phyloP scores from a whole-genome alignment of 1,284 basidiomycete species.

The Marasmius sp. region DNA sequence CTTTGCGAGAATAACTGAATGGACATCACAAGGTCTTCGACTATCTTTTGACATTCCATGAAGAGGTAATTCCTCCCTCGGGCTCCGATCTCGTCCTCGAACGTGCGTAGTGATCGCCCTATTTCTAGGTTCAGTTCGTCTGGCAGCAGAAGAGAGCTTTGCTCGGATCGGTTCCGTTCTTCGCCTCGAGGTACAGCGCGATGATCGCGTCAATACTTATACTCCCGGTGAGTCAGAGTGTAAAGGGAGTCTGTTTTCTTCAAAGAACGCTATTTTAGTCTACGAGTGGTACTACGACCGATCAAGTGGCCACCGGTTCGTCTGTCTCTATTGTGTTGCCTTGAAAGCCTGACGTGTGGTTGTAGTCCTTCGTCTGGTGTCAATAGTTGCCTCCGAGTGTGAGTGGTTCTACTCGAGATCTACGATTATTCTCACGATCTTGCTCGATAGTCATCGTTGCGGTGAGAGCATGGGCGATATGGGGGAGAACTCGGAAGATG shows the following conservation, averaged over 20 bases:
- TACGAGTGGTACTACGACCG: background rate
- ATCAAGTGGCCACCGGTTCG: slow-evolving; percentile 16
- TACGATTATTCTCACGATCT: background rate
- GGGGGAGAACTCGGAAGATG: slow-evolving; percentile 12
- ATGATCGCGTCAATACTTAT: slow-evolving; percentile 15
- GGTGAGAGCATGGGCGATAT: slow-evolving; percentile 19
- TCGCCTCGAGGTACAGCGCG: slow-evolving; percentile 17
- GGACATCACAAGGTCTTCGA: slow-evolving; percentile 15
- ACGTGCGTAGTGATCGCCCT: background rate
- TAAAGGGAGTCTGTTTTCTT: background rate
- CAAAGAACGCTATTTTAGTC: background rate
- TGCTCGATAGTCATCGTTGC: slow-evolving; percentile 11
- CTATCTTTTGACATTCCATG: slow-evolving; percentile 17
- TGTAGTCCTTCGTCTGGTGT: slow-evolving; percentile 16
- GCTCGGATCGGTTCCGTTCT: slow-evolving; percentile 14
- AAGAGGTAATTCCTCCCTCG: slow-evolving; percentile 11
- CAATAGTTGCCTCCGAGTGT: slow-evolving; percentile 22
- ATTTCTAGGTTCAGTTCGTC: slow-evolving; percentile 13
- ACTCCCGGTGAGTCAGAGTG: slow-evolving; percentile 9
- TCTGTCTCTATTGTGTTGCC: background rate
- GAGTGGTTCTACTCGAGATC: background rate
- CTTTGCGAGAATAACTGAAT: background rate
- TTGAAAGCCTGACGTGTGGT: background rate
- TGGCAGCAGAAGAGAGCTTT: slow-evolving; percentile 13
- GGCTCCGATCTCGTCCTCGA: background rate